Evolutionary conservation across 208 protist genomes (phyloP), one percentile per base, ranked within the genome.

Genomic region (Vickermania spadyakhi): DNA sequence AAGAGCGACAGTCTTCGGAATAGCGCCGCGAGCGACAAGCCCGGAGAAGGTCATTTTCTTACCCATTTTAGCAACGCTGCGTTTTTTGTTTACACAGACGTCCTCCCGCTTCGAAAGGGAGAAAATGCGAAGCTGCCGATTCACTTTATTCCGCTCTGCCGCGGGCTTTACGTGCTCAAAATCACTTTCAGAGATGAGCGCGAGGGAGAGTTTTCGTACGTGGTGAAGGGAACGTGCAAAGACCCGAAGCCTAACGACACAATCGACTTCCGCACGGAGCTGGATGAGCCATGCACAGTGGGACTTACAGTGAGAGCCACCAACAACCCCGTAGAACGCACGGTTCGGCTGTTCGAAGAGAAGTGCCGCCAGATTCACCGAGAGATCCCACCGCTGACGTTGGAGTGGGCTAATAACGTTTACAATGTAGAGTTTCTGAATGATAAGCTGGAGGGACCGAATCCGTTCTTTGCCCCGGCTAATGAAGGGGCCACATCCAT

Each of bases 151-250:
- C 91, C 89, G 21, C 87, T 92, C 52, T 70, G 75, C 28, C 65
- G 88, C 3, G 91, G 93, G 25, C 60, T 60, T 5, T 96, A 97
- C 61, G 54, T 61, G 45, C 73, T 85, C 51, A 58, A 64, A 27
- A 62, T 97, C 21, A 83, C 86, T 27, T 94, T 97, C 70, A 68
- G 76, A 26, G 94, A 96, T 66, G 86, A 89, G 54, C 55, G 58
- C 2, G 81, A 92, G 51, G 94, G 94, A 28, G 94, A 97, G 75
- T 95, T 97, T 63, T 86, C 88, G 28, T 90, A 87, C 65, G 53
- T 80, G 49, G 53, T 97, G 22, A 62, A 79, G 41, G 90, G 76
- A 27, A 86, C 62, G 14, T 89, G 76, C 54, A 61, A 54, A 23
- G 59, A 71, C 55, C 87, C 89, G 27, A 75, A 77, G 42, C 68